Conservation (phyloP, 73 alveolate genomes). For the Paramecium octaurelia region DNA sequence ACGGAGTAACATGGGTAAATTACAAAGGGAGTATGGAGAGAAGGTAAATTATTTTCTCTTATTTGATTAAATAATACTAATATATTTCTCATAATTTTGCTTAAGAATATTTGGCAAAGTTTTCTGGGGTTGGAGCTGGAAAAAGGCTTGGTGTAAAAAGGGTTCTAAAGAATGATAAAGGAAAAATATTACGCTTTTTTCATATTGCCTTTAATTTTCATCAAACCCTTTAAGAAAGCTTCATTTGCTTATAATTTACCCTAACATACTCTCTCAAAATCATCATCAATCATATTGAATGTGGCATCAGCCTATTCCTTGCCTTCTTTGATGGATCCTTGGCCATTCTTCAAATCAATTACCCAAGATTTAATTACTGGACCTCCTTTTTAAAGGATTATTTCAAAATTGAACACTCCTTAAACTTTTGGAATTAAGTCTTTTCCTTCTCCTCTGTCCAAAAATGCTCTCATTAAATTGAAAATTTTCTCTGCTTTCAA, state of each 20-base stretch:
- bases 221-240: constrained; percentile 85
- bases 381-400: constrained; percentile 69
- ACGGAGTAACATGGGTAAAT: not conserved
- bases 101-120: constrained; percentile 70
- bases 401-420: constrained; percentile 74
- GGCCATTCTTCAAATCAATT: constrained; percentile 79
- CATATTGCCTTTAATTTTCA: constrained; percentile 85
- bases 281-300: constrained; percentile 82
- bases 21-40: constrained; percentile 43
- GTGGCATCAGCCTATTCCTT: constrained; percentile 75
- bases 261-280: constrained; percentile 74
- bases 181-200: constrained; percentile 79
- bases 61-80: not conserved
- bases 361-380: constrained; percentile 70
- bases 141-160: constrained; percentile 74
- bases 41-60: constrained; percentile 38
- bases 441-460: constrained; percentile 74
- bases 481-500: constrained; percentile 29
- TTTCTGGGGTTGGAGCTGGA: constrained; percentile 86
- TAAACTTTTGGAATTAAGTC: constrained; percentile 71
- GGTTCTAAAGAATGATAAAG: not conserved
- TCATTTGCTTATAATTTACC: constrained; percentile 82
- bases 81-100: constrained; percentile 70
- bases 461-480: constrained; percentile 29
- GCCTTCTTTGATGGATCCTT: constrained; percentile 70